A percentile compares a stretch with the other conserved stretches of the same genome.
Conservation (phyloP, 768 basidiomycete genomes). For the Scleroderma citrinum region DNA sequence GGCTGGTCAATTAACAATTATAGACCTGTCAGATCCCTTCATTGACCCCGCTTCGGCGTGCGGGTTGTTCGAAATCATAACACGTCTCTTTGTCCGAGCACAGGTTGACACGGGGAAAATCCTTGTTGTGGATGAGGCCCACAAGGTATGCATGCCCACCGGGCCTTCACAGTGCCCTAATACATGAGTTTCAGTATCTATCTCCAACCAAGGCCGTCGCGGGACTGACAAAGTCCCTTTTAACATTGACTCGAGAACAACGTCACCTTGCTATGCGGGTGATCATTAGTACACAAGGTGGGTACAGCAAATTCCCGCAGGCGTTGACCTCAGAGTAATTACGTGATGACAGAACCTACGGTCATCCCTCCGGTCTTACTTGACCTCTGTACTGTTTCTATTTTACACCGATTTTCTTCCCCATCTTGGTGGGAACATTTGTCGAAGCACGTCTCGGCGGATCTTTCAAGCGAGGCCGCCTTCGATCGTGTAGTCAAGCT, state of each 20-base stretch:
- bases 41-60: constrained; percentile 64
- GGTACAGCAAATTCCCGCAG: constrained; percentile 1
- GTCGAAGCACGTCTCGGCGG: constrained; percentile 58
- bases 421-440: constrained; percentile 73
- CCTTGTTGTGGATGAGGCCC: constrained; percentile 69
- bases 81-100: constrained; percentile 57
- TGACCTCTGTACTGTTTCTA: constrained; percentile 57
- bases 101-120: constrained; percentile 59
- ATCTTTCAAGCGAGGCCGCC: constrained; percentile 51
- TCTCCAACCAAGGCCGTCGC: constrained; percentile 38
- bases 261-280: constrained; percentile 69
- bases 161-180: background rate
- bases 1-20: constrained; percentile 55
- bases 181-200: constrained; percentile 49
- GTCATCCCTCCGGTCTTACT: constrained; percentile 63
- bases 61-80: constrained; percentile 63
- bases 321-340: background rate
- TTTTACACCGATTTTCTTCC: constrained; percentile 73
- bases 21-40: constrained; percentile 71
- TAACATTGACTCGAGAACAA: constrained; percentile 60
- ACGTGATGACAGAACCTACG: constrained; percentile 50
- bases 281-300: constrained; percentile 71
- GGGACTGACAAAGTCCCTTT: constrained; percentile 52
- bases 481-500: constrained; percentile 63
- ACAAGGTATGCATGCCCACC: constrained; percentile 43